Evolutionary conservation across 331 rosid species (phyloP).

Genomic region (Rosa hybrid): DNA sequence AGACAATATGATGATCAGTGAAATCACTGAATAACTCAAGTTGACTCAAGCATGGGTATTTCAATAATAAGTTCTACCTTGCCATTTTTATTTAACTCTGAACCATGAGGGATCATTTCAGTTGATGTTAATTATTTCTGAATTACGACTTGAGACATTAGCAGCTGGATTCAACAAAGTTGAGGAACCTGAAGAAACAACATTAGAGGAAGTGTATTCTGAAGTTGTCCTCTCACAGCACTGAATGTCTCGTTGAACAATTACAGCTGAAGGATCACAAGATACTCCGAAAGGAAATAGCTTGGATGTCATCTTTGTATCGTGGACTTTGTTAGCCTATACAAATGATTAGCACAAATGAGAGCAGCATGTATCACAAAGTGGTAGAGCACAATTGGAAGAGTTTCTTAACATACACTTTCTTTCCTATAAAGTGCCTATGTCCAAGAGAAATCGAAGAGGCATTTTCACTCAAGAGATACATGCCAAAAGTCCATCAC

Average conservation of each 20-base stretch:
- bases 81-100: slow-evolving; percentile 49
- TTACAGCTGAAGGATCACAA: slow-evolving; percentile 31
- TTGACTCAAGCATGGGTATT: not conserved
- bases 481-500: not conserved
- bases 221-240: slow-evolving; percentile 45
- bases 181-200: slow-evolving; percentile 34
- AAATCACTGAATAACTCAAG: not conserved
- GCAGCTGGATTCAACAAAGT: slow-evolving; percentile 32
- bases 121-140: slow-evolving; percentile 37
- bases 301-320: slow-evolving; percentile 31
- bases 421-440: slow-evolving; percentile 29
- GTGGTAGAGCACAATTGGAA: not conserved
- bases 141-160: slow-evolving; percentile 39
- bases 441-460: slow-evolving; percentile 16
- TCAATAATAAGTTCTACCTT: slow-evolving; percentile 45
- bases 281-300: slow-evolving; percentile 32
- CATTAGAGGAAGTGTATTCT: slow-evolving; percentile 40
- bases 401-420: slow-evolving; percentile 46
- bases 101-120: slow-evolving; percentile 41
- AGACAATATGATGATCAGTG: not conserved
- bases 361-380: slow-evolving; percentile 21
- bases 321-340: slow-evolving; percentile 58
- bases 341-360: slow-evolving; percentile 14
- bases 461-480: slow-evolving; percentile 16
- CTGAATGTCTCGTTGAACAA: slow-evolving; percentile 36